These are phyloP conservation scores for Fusarium nanum DNA, from an alignment of 2,329 filamentous ascomycete genomes.

Conservation along the genomic window DNA sequence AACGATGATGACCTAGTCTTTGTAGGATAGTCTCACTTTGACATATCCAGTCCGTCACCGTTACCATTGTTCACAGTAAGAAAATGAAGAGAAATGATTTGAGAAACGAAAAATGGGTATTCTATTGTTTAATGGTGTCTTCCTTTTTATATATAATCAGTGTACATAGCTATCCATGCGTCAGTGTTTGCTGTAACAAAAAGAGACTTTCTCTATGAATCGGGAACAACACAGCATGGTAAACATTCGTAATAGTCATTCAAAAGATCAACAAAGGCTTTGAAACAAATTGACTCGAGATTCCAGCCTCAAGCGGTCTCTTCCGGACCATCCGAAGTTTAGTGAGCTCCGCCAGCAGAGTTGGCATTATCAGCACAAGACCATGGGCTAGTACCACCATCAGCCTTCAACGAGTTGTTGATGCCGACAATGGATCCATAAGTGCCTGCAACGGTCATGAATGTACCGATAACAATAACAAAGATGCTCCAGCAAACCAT, in stretches of 20 bases:
- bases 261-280: not conserved
- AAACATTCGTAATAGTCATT: not conserved
- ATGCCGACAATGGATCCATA: constrained; percentile 56
- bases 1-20: too few relatives aligned
- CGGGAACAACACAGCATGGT: too few relatives aligned
- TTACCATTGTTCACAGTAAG: not conserved
- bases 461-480: constrained; percentile 42
- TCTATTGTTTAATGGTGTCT: not conserved
- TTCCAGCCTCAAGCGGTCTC: not conserved
- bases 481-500: constrained; percentile 31
- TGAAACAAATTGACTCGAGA: not conserved
- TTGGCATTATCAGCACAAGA: constrained; percentile 59
- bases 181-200: not conserved
- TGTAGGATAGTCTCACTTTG: too few relatives aligned
- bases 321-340: not conserved
- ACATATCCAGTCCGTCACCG: not conserved
- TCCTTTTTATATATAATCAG: not conserved
- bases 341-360: constrained; percentile 31
- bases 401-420: constrained; percentile 50
- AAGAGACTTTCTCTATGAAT: not conserved
- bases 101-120: not conserved
- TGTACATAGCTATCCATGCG: not conserved
- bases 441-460: constrained; percentile 58
- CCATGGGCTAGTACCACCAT: constrained; percentile 53
- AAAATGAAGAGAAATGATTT: not conserved